These are phyloP conservation scores for Aspergillus egyptiacus DNA, from an alignment of 495 filamentous ascomycete genomes.

Conservation along the genomic window DNA sequence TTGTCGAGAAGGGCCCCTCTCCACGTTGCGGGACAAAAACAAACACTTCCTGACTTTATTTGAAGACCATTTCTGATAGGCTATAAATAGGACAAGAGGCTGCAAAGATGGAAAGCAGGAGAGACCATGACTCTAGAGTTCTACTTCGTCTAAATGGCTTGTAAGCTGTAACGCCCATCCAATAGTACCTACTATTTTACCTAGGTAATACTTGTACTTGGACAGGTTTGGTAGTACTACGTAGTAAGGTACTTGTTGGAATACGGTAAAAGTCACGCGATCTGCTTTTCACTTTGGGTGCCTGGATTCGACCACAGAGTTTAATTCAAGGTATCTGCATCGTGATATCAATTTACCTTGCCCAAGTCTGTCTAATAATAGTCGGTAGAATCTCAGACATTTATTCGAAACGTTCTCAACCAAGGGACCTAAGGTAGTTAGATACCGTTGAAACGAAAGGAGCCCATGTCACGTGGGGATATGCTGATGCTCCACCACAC, in stretches of 20 bases:
- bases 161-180: not conserved
- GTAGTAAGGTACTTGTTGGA: no score
- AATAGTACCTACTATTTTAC: no score
- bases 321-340: not conserved
- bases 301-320: not conserved
- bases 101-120: constrained; percentile 3
- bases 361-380: no score
- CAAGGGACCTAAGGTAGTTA: not conserved
- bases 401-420: no score
- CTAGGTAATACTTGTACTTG: no score
- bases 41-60: not conserved
- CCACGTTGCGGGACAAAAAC: constrained; percentile 16
- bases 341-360: no score
- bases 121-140: no score
- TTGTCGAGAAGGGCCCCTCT: no score
- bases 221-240: no score
- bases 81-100: constrained; percentile 6
- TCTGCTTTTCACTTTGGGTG: not conserved
- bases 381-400: no score
- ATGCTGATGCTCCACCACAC: not conserved
- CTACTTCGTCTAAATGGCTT: no score
- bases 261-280: not conserved
- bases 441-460: not conserved
- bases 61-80: not conserved
- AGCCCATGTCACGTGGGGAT: not conserved